A percentile compares a stretch with the other conserved stretches of the same genome.
Conservation (phyloP, 495 filamentous ascomycete species). For the Lophiostoma macrostomum region DNA sequence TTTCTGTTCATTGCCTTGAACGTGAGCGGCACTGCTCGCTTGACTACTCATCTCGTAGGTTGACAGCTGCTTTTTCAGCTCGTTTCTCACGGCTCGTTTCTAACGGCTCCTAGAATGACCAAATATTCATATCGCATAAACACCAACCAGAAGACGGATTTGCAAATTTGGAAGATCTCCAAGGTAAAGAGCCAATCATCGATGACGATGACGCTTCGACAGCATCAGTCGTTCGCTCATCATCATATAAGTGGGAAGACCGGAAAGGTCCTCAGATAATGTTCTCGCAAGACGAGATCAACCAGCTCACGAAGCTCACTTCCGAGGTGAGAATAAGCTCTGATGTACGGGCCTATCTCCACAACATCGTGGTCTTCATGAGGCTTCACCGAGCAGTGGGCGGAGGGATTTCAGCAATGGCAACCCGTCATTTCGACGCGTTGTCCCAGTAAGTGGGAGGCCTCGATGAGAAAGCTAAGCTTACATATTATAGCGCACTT, state of each 20-base stretch:
- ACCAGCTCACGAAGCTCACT: conserved; percentile 42
- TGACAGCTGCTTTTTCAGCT: neutral
- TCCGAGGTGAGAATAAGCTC: conserved; percentile 49
- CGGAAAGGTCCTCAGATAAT: conserved; percentile 3
- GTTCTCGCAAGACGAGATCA: conserved; percentile 42
- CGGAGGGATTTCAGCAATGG: conserved; percentile 70
- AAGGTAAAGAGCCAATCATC: conserved; percentile 31
- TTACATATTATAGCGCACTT: conserved; percentile 58
- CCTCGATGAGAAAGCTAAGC: too few species aligned
- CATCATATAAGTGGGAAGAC: neutral
- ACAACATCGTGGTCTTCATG: conserved; percentile 81
- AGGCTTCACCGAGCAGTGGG: conserved; percentile 79
- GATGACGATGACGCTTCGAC: conserved; percentile 35
- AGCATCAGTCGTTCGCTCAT: conserved; percentile 26
- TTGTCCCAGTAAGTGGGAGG: conserved; percentile 64
- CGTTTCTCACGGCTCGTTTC: conserved; percentile 17
- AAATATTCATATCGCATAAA: conserved; percentile 84
- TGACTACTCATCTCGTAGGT: conserved; percentile 37
- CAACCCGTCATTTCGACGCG: conserved; percentile 70
- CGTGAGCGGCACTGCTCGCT: conserved; percentile 32
- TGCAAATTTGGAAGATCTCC: conserved; percentile 63
- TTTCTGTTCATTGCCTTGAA: conserved; percentile 81
- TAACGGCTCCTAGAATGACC: conserved; percentile 60
- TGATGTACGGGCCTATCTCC: conserved; percentile 75
- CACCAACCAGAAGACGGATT: conserved; percentile 72